Evolutionary conservation across 1,284 basidiomycete genomes (phyloP), one percentile per base, ranked within the genome.

Genomic region (Naganishia sp.): DNA sequence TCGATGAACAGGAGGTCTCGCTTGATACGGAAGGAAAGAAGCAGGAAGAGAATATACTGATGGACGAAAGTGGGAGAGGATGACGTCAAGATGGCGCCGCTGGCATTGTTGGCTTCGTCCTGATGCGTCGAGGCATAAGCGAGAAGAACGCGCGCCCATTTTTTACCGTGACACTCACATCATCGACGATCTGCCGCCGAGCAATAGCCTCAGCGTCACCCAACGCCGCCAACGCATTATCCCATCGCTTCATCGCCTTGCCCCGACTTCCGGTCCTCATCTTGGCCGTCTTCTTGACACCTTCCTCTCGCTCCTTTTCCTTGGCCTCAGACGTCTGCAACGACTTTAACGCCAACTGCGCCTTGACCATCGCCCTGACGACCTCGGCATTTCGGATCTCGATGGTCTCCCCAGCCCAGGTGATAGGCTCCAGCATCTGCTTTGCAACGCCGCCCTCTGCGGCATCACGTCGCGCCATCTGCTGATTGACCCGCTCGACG

Each of bases 301-400:
- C 76, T n/a, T 70, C 75, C 72, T 94, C 86, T 2, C 89, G 91
- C 15, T 88, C 86, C 73, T 42, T 41, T 61, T 61, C 58, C 58
- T 42, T 61, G 17, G 58, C 58, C 11, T 61, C 47, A 10, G 17
- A 47, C 7, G 47, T 61, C 21, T 61, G 58, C 47, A 61, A 25
- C 11, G 58, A 47, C 11, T 61, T 61, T 18, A 61, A 25, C 35
- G 47, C 58, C 35, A 39, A 28, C 21, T 94, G 90, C 3, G 95
- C 90, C 72, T 86, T 88, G 67, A 92, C 79, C 68, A 97, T 82
- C 21, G 90, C 90, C 72, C 90, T 90, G 57, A 97, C 92, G 57
- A 99, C 81, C 80, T 99, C 94, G 0, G 93, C 91, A 72, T 89
- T 93, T 63, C 94, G 85, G 53, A 97, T 84, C 18, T 93, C 92